These are phyloP conservation scores for Knoxdaviesia proteae DNA, from an alignment of 2,329 filamentous ascomycete species.

Conservation along the genomic window DNA sequence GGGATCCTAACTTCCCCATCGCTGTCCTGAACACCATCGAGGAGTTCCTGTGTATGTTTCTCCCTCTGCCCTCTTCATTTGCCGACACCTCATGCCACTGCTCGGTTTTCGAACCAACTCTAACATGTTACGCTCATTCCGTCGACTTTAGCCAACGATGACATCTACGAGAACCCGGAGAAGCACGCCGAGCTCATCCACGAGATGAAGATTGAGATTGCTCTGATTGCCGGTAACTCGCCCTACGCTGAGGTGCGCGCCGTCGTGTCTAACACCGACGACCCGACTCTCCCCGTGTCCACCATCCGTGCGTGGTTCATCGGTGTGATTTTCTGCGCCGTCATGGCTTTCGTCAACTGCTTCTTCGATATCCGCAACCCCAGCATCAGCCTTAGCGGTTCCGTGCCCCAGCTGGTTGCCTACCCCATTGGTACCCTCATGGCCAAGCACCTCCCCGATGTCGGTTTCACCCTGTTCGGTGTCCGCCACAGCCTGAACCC, in stretches of 20 bases:
- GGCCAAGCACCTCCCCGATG: constrained; percentile 29
- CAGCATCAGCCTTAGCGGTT: constrained; percentile 14
- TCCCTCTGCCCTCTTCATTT: neutral
- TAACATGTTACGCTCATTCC: neutral
- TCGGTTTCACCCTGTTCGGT: constrained; percentile 19
- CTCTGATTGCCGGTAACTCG: constrained; percentile 11
- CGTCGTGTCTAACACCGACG: constrained; percentile 17
- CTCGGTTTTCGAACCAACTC: neutral
- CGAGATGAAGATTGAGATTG: constrained; percentile 13
- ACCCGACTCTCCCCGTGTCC: constrained; percentile 13
- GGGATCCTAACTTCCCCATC: constrained; percentile 18
- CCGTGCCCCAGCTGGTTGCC: constrained; percentile 16
- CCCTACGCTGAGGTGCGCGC: constrained; percentile 16
- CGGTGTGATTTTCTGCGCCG: constrained; percentile 12
- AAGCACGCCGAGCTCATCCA: constrained; percentile 12
- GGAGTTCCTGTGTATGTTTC: constrained; percentile 13
- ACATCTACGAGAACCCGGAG: constrained; percentile 15
- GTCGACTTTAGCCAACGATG: constrained; percentile 8
- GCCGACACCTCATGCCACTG: neutral
- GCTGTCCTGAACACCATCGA: constrained; percentile 15
- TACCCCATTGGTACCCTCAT: constrained; percentile 25
- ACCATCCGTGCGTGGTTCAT: constrained; percentile 16
- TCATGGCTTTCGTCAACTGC: constrained; percentile 13
- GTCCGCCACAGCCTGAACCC: constrained; percentile 21
- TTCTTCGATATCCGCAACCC: constrained; percentile 17